These are phyloP conservation scores for Phaseolus lunatus DNA, from an alignment of 306 rosid species.

Conservation along the genomic window DNA sequence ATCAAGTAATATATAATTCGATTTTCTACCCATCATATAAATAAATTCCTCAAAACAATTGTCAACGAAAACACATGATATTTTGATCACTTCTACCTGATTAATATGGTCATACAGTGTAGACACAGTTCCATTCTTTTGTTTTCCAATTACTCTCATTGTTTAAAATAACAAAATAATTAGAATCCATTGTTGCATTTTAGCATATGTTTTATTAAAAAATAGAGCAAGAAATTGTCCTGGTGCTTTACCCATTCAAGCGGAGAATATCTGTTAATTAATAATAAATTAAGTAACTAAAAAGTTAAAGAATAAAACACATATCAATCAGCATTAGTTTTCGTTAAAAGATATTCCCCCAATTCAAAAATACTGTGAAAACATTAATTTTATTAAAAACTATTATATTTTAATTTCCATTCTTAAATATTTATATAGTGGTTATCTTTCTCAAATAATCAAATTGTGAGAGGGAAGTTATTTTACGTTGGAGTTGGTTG, in stretches of 20 bases:
- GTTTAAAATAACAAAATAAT: neutral
- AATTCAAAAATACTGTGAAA: neutral
- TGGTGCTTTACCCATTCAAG: neutral
- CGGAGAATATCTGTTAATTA: neutral
- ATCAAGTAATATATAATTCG: conserved; percentile 17
- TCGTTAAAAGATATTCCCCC: neutral
- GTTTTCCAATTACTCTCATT: neutral
- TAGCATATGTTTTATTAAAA: neutral
- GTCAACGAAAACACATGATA: neutral
- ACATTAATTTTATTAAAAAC: neutral
- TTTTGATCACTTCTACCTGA: conserved; percentile 8
- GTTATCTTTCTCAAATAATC: neutral
- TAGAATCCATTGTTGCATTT: too few species aligned
- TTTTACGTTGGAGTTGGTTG: conserved; percentile 29
- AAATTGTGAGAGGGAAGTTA: neutral
- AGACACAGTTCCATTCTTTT: neutral
- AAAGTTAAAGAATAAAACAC: neutral
- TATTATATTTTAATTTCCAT: too few species aligned
- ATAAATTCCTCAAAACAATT: neutral
- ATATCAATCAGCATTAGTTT: neutral
- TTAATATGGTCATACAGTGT: neutral
- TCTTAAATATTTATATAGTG: neutral
- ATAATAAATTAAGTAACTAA: neutral
- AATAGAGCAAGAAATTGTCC: neutral
- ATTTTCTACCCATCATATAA: neutral